Evolutionary conservation across 1,284 basidiomycete genomes (phyloP), one percentile per base, ranked within the genome.

Genomic region (Sanguinoderma infundibulare): DNA sequence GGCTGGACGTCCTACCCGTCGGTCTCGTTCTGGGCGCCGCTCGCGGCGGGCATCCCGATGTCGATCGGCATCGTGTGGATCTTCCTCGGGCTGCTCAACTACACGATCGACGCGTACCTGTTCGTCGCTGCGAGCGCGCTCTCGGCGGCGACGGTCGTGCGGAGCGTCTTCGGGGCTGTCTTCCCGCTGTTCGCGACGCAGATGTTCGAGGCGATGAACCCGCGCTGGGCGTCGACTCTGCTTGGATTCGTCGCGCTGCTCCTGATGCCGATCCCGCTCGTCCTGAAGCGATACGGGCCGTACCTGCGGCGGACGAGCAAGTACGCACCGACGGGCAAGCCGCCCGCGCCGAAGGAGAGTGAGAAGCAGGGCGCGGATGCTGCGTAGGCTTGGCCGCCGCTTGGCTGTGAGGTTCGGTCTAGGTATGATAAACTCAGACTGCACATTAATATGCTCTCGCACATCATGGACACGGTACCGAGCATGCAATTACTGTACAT

Each of bases 1-100:
- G 79, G 77, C 32, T 83, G 81, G 81, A 81, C 79, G 8, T 75
- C 74, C 9, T 75, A 70, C 59, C 71, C 75, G 22, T 64, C 56
- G 50, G 61, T 77, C n/a, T 69, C 66, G 20, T 74, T 65, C 62
- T 76, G 76, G 72, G 73, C 72, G 30, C 72, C 74, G 35, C 66
- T 77, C 62, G 63, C 72, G 42, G 65, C 73, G 0, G 72, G 71
- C 35, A 55, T 68, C 24, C 63, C 69, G n/a, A 65, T 76, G 52
- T 75, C 74, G 12, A 69, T 67, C 59, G 62, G 70, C 30, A 68
- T 75, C 66, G 61, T 73, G 36, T 72, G 67, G 66, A 71, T 74
- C 60, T 74, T 73, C 70, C 70, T 75, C 32, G 70, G 71, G 15
- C 65, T 78, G 5, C 70, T 75, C 67, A 76, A 77, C 70, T 79